Evolutionary conservation across 352 stramenopile species (phyloP), one percentile per base, ranked within the genome.

Genomic region (Globisporangium iwayamae): DNA sequence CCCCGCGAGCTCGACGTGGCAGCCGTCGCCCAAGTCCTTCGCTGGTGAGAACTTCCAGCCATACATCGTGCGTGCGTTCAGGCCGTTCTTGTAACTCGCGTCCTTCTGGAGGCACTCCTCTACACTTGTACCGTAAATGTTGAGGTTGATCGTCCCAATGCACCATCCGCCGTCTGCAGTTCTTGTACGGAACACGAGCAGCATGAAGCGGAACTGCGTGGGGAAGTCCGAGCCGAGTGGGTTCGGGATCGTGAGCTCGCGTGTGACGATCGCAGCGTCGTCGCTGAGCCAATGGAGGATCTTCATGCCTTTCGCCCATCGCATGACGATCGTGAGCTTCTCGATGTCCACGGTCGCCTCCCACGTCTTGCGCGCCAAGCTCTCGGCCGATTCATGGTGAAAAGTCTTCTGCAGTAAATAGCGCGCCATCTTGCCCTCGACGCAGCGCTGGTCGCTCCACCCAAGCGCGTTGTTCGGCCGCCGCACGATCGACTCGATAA

Each of bases 331-430:
- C 2, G 60, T 63, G 41, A 72, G 62, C 36, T 71, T 25, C 3
- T 50, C 14, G 20, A 74, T 62, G 32, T 74, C 53, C 28, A 65
- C 74, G 9, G 69, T 65, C 25, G 60, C 28, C 14, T 60, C 36
- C 76, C 73, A 81, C 30, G 73, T 80, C 58, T 68, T 68, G 28
- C 65, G 52, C 39, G 68, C 63, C 0, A 84, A 45, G 10, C 48
- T 2, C n/a, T 66, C 59, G 10, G 63, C 18, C 11, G 28, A 60
- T 11, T 72, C 65, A 32, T 74, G 62, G 1, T 14, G 39, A 53
- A 84, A 81, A 46, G 48, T 60, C 66, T 81, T 81, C 11, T 56
- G 51, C 55, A 84, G 67, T 32, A 73, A 62, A 43, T 79, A 84
- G 30, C 71, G 67, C 39, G 67, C 73, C 60, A 68, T 72, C 13